phyloP scores from a whole-genome alignment of 495 filamentous ascomycete species.

The Penicillium paxilli region DNA sequence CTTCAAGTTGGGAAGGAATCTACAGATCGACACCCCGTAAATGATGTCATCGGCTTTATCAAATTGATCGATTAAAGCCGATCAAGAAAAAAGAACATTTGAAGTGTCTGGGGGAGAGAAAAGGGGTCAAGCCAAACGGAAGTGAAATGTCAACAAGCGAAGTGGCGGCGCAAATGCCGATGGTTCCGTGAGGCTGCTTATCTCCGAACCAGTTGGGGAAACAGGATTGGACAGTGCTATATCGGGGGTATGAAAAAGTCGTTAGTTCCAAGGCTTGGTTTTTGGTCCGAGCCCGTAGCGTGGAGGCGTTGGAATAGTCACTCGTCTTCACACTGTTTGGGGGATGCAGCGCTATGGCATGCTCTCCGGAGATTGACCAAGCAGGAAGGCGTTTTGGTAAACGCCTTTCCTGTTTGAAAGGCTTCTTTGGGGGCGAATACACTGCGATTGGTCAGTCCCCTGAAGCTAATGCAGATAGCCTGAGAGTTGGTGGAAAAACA shows the following conservation, averaged over 20 bases:
- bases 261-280: not conserved
- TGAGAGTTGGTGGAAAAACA: not conserved
- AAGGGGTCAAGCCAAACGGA: too few species aligned
- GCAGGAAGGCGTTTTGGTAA: too few species aligned
- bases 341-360: too few species aligned
- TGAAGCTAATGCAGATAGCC: not conserved
- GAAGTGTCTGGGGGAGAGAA: too few species aligned
- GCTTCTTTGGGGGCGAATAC: constrained; percentile 2
- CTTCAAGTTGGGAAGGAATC: too few species aligned
- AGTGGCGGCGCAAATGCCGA: not conserved
- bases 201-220: not conserved
- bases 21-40: too few species aligned
- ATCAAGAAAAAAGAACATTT: too few species aligned
- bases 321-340: too few species aligned
- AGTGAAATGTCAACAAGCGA: not conserved
- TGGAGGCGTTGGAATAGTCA: too few species aligned
- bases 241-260: not conserved
- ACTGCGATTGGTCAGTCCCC: not conserved
- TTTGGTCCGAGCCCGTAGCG: not conserved
- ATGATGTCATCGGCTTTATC: too few species aligned
- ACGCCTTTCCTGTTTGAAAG: not conserved
- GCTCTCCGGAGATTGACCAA: too few species aligned
- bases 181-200: not conserved
- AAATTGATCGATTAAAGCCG: too few species aligned
- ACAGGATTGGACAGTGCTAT: not conserved